Percentiles rank a stretch among this genome's conserved stretches.
Conservation (phyloP, 495 filamentous ascomycete genomes). For the Bathelium albidoporum region DNA sequence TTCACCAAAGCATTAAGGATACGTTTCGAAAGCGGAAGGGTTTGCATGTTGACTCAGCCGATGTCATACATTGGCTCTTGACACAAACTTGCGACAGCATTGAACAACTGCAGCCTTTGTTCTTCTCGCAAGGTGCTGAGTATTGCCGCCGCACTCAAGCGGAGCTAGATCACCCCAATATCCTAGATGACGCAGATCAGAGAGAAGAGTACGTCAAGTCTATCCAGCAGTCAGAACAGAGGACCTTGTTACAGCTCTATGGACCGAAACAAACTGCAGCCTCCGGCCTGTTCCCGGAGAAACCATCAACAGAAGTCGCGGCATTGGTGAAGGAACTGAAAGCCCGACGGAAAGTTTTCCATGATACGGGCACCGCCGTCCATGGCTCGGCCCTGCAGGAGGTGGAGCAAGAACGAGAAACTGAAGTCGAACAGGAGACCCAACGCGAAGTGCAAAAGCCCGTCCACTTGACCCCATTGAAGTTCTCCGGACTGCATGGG, state of each 20-base stretch:
- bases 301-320: conserved; percentile 13
- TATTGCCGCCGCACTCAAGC: conserved; percentile 40
- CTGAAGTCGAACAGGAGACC: conserved; percentile 39
- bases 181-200: conserved; percentile 24
- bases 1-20: conserved; percentile 34
- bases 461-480: conserved; percentile 19
- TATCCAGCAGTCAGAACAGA: conserved; percentile 35
- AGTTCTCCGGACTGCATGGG: conserved; percentile 29
- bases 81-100: conserved; percentile 49
- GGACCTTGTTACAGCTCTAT: conserved; percentile 40
- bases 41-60: conserved; percentile 33
- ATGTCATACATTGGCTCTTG: conserved; percentile 51
- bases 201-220: conserved; percentile 30
- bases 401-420: conserved; percentile 44
- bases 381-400: conserved; percentile 39
- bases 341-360: conserved; percentile 16
- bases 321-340: conserved; percentile 26
- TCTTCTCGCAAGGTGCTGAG: conserved; percentile 46
- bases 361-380: conserved; percentile 25
- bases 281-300: conserved; percentile 1
- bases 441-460: conserved; percentile 39
- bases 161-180: conserved; percentile 22
- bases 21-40: neutral
- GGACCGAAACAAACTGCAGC: conserved; percentile 17
- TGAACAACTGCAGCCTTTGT: conserved; percentile 46